A percentile compares a stretch with the other conserved stretches of the same genome.
Conservation (phyloP, 805 yeast genomes). For the Candida boleticola region DNA sequence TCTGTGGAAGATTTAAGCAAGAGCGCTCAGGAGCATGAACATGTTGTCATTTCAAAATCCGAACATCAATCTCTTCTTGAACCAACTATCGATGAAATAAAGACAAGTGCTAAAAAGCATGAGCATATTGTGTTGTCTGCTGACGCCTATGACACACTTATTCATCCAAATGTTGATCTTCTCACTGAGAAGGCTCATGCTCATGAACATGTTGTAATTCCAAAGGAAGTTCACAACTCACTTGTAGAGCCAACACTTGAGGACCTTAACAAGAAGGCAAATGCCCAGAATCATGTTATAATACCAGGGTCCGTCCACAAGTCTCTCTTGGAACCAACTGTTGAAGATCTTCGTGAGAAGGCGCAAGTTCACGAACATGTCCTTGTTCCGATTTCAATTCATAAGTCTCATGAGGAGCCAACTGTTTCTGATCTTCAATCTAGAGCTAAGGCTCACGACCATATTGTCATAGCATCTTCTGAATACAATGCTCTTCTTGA, state of each 20-base stretch:
- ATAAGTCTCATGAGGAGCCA: slow-evolving; percentile 6
- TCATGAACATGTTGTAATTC: not conserved
- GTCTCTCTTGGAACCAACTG: not conserved
- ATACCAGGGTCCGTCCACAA: not conserved
- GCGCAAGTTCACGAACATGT: slow-evolving; percentile 14
- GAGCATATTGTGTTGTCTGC: slow-evolving; percentile 13
- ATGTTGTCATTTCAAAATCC: not conserved
- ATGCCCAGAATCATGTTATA: not conserved
- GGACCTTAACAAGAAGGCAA: not conserved
- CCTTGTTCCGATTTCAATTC: slow-evolving; percentile 8
- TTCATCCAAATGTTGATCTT: slow-evolving; percentile 16
- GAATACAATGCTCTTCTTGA: not conserved
- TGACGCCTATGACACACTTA: slow-evolving; percentile 7
- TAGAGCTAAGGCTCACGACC: not conserved
- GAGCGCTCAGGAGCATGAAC: not conserved
- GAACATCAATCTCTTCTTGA: not conserved
- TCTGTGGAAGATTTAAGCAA: not conserved
- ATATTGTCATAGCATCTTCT: not conserved
- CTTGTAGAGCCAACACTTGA: not conserved
- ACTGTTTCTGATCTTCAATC: slow-evolving; percentile 19
- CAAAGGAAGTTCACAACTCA: not conserved
- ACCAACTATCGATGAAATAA: not conserved
- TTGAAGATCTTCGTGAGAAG: slow-evolving; percentile 2
- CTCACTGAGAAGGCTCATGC: slow-evolving; percentile 8
- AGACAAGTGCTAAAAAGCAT: not conserved